Evolutionary conservation across 192 early-diverging fungal genomes (phyloP), one percentile per base, ranked within the genome.

Genomic region (Gonapodya prolifera): DNA sequence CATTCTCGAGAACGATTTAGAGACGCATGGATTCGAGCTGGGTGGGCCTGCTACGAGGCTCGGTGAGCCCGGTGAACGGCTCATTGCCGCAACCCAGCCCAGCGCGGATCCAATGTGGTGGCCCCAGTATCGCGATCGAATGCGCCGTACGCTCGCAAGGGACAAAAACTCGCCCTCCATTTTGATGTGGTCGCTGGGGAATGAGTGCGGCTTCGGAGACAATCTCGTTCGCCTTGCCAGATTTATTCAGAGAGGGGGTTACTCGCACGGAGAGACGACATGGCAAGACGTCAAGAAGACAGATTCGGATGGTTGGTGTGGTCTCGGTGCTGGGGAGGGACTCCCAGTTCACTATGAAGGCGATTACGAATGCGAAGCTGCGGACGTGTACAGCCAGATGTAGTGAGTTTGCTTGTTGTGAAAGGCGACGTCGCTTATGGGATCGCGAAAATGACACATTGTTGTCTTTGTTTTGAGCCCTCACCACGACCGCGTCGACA

Each of bases 11-110:
- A 73, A 18, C 71, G 71, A 73, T 32, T 29, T 73, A 8, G 71
- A 73, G 32, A 73, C 71, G 8, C 71, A 73, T 32, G 71, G 71
- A 18, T 73, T 73, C 31, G 71, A 73, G 31, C 71, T 73, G 8
- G 71, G 45, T 61, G 45, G 8, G 23, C 45, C 45, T 61, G 8
- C 45, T 16, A 61, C 45, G 45, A n/a, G n/a, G n/a, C n/a, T n/a
- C n/a, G 45, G 45, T 61, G 45, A 23, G 23, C 8, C 8, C 45
- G 45, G 45, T 8, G 23, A 8, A 23, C 8, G 45, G 23, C 8
- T 30, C 2, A 16, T 30, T 8, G 13, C 2, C 31, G 71, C 31
- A 8, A 16, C 18, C 8, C 71, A 73, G 31, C 71, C 71, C 18
- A 30, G 28, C 71, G 16, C 28, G 8, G 71, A 73, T 32, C 71